These are phyloP conservation scores for Fraxinus nigra DNA, from an alignment of 305 asterid species.

Conservation along the genomic window DNA sequence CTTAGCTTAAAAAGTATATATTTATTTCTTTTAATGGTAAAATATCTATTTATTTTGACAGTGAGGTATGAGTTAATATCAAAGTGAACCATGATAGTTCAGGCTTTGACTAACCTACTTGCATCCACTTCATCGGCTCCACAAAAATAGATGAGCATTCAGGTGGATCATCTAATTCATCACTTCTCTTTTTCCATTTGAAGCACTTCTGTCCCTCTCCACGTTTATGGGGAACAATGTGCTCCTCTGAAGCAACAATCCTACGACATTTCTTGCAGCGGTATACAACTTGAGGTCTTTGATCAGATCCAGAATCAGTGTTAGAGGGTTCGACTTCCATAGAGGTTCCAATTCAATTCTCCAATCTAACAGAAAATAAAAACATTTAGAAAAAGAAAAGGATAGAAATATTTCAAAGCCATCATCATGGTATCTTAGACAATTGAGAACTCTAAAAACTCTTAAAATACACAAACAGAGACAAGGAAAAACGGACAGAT, in stretches of 20 bases:
- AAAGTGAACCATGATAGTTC: background rate
- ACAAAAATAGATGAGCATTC: conserved; percentile 87
- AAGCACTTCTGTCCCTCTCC: conserved; percentile 71
- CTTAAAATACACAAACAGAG: background rate
- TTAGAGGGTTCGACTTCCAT: conserved; percentile 40
- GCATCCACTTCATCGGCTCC: conserved; percentile 97
- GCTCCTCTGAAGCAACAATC: conserved; percentile 79
- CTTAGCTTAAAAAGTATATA: background rate
- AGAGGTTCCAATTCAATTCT: conserved; percentile 18
- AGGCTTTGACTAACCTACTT: conserved; percentile 43
- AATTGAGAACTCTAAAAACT: background rate
- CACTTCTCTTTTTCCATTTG: conserved; percentile 62
- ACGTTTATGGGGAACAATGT: conserved; percentile 57
- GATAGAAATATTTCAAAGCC: background rate
- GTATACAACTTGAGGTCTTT: conserved; percentile 52
- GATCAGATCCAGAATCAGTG: conserved; percentile 30
- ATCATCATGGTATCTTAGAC: background rate
- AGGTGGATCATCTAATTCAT: conserved; percentile 34
- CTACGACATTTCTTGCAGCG: conserved; percentile 95
- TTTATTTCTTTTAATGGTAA: background rate
- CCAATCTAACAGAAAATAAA: conserved; percentile 9
- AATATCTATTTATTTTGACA: background rate
- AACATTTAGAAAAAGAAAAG: background rate
- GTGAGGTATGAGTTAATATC: background rate
- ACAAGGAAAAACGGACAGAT: background rate